Evolutionary conservation across 306 rosid species (phyloP), one percentile per base, ranked within the genome.

Genomic region (Acacia acuminata): DNA sequence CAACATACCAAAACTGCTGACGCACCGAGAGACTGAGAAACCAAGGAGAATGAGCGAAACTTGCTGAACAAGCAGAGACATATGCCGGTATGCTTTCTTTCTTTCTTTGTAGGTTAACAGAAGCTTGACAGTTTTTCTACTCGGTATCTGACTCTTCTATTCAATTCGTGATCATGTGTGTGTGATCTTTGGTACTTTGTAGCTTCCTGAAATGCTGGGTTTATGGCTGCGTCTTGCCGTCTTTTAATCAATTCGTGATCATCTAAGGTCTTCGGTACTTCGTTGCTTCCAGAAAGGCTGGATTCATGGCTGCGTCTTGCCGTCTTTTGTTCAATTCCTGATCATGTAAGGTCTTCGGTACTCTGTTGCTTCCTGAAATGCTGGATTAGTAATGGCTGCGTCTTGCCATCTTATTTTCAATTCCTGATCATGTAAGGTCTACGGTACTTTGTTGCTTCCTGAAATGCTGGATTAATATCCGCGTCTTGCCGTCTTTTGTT

Each of bases 1-100:
- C 47, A 67, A 19, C 36, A 36, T 19, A 67, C 10, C 5, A 61
- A 10, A 61, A 22, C 27, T 30, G 42, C 7, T 7, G 17, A 30
- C 22, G 15, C 43, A 7, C 5, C 44, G 5, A 65, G 71, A 14
- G 43, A 32, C 10, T 38, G 48, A 38, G 50, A 68, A 40, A 38
- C 48, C 73, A 68, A 38, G 73, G 73, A 68, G 73, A 68, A 38
- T 42, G 48, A 68, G 50, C 20, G 22, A 68, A 44, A 20, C 73
- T 68, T 27, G 73, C 73, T 68, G 73, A 68, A 68, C 73, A 68
- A 68, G 73, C 73, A 6, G 73, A 68, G 73, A 68, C 50, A 68
- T 68, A 68, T 10, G 73, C 22, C n/a, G 30, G 73, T 68, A 36
- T 68, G 48, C 50, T 67, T 36, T 34, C 27, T 67, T 9, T 7